Evolutionary conservation across 2,329 filamentous ascomycete species (phyloP), one percentile per base, ranked within the genome.

Genomic region (Penicillium sp.): DNA sequence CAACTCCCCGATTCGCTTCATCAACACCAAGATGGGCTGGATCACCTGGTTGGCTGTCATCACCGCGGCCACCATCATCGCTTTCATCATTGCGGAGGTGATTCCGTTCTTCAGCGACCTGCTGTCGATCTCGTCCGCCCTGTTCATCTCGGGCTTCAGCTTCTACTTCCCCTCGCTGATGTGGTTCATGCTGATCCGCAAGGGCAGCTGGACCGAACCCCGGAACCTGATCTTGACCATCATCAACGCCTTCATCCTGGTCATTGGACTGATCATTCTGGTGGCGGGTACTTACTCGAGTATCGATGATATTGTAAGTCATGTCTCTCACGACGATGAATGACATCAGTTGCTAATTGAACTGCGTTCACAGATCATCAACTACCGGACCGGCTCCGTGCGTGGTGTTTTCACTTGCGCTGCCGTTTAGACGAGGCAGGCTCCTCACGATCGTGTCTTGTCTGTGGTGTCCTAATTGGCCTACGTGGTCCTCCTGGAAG

Each of bases 91-190:
- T 66, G 89, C 90, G 4, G 88, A 94, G 73, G 88, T 92, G 48
- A 94, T 94, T 68, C 91, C 91, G 0, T 93, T 94, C 82, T 95
- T 95, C 79, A 87, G 84, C 7, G 90, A 90, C 57, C 78, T 81
- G 65, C 73, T 82, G 4, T 72, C 70, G 4, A 69, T 77, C 57
- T 74, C 74, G 54, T 76, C 74, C 34, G 91, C 90, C 3, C 83
- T 95, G 1, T 94, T 95, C 70, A 90, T 94, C 75, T 91, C 88
- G 67, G 92, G 91, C 47, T 96, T 95, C 81, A 94, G 94, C 71
- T 96, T 95, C 80, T 96, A 83, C 38, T 68, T 87, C 38, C 76
- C 81, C 1, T 83, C 84, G 45, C 76, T 76, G 62, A 68, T 70
- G 68, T 71, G 68, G 68, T 71, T 70, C 54, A 60, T 69, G 42